Evolutionary conservation across 2,329 filamentous ascomycete species (phyloP), one percentile per base, ranked within the genome.

Genomic region (Microsporum ferrugineum): DNA sequence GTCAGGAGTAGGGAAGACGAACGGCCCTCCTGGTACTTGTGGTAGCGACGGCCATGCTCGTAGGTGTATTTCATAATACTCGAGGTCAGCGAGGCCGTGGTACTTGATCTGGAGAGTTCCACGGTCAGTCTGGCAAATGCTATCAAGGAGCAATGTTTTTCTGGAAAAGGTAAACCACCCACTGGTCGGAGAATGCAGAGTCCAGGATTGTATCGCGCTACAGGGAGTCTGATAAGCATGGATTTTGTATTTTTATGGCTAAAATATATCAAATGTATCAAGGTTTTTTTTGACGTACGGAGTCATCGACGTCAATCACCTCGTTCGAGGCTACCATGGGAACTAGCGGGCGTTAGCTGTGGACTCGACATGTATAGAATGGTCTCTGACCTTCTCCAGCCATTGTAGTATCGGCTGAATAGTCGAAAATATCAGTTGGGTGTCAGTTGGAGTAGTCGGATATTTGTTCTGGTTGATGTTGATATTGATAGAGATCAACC

Each of bases 1-100:
- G 1, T 34, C 5, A 34, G 12, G 10, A 34, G 51, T 14, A 2
- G 17, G 43, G 7, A 23, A 23, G 33, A 60, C 58, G 29, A 6
- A 60, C 58, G 36, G 27, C 58, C 58, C 53, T 60, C 58, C 23
- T 43, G 58, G 45, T 41, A 60, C 10, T n/a, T 51, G 47, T 60
- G 58, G 47, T 51, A 60, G 38, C 58, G 41, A 36, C 58, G 41
- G 43, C 58, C 58, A 49, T 60, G 29, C 41, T 51, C 58, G 27
- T 53, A 53, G 29, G 57, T 39, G 36, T 63, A 61, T 41, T 60
- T 58, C 53, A 60, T 17, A n/a, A 61, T 31, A 60, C 62, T 63
- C 39, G 62, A 63, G 7, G 36, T 63, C 39, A 63, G 34, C n/a
- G 60, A 61, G 8, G 59, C 59, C 12, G 62, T 63, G 57, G 43